phyloP scores from a whole-genome alignment of 2,329 filamentous ascomycete species.

The Botryosphaeria agaves region DNA sequence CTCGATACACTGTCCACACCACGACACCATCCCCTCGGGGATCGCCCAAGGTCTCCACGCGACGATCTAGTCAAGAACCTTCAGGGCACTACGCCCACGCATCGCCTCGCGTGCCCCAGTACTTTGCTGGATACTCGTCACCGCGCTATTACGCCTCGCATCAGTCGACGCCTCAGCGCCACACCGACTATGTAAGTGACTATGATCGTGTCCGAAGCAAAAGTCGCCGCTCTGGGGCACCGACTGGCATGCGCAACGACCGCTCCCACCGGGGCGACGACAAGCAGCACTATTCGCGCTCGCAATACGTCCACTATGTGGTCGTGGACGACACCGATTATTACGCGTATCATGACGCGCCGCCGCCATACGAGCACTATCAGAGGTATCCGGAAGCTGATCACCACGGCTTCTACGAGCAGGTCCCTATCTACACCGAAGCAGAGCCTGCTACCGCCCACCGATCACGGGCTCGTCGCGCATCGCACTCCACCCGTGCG shows the following conservation, averaged over 20 bases:
- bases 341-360: conserved; percentile 26
- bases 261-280: conserved; percentile 20
- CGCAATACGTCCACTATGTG: conserved; percentile 38
- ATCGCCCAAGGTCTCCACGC: conserved; percentile 33
- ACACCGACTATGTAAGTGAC: conserved; percentile 51
- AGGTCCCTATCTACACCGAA: conserved; percentile 28
- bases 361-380: conserved; percentile 32
- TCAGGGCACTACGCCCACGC: conserved; percentile 23
- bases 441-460: conserved; percentile 24
- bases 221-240: conserved; percentile 15
- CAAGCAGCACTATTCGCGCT: conserved; percentile 33
- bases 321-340: conserved; percentile 38
- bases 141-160: conserved; percentile 27
- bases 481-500: conserved; percentile 33
- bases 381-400: conserved; percentile 41
- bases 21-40: conserved; percentile 28
- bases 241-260: conserved; percentile 12
- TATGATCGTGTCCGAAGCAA: conserved; percentile 26
- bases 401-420: conserved; percentile 27
- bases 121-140: conserved; percentile 20
- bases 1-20: conserved; percentile 30
- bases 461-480: conserved; percentile 33
- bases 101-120: conserved; percentile 16
- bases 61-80: conserved; percentile 37
- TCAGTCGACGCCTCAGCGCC: conserved; percentile 33